Evolutionary conservation across 192 early-diverging fungal genomes (phyloP).

Genomic region (Coemansia furcata): DNA sequence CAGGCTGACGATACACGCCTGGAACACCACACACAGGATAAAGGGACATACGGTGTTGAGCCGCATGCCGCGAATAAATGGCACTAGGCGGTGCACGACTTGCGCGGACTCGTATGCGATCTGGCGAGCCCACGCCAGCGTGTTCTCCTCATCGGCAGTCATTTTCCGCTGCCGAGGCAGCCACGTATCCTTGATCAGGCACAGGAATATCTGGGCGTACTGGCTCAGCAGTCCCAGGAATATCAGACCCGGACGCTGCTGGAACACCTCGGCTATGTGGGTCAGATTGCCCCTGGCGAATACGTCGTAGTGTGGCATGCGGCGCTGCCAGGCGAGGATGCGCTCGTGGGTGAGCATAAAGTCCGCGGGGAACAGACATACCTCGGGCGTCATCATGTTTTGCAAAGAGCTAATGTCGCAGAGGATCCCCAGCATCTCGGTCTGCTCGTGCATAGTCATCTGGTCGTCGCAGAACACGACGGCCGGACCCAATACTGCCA

Average conservation of each 20-base stretch:
- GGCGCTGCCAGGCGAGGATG: slow-evolving; percentile 24
- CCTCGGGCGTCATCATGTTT: slow-evolving; percentile 25
- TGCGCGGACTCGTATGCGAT: slow-evolving; percentile 27
- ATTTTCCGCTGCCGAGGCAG: slow-evolving; percentile 23
- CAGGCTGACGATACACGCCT: slow-evolving; percentile 44
- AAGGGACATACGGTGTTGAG: slow-evolving; percentile 32
- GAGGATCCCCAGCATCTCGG: slow-evolving; percentile 38
- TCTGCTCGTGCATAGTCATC: slow-evolving; percentile 23
- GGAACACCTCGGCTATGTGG: slow-evolving; percentile 9
- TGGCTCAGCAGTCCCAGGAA: slow-evolving; percentile 35
- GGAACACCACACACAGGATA: slow-evolving; percentile 39
- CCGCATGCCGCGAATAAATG: slow-evolving; percentile 37
- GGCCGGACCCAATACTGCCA: slow-evolving; percentile 25
- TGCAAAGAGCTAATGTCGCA: slow-evolving; percentile 37
- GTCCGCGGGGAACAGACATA: slow-evolving; percentile 19
- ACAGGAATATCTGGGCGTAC: slow-evolving; percentile 38
- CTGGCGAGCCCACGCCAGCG: slow-evolving; percentile 30
- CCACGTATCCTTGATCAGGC: slow-evolving; percentile 47
- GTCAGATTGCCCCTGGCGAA: slow-evolving; percentile 19
- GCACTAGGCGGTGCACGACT: slow-evolving; percentile 37
- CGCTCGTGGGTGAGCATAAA: slow-evolving; percentile 17
- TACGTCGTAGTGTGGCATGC: slow-evolving; percentile 21
- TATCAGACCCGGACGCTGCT: slow-evolving; percentile 10
- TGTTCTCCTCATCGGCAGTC: slow-evolving; percentile 21
- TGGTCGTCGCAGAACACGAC: slow-evolving; percentile 41